These are phyloP conservation scores for Phallus indusiatus DNA, from an alignment of 768 basidiomycete genomes.

Conservation along the genomic window DNA sequence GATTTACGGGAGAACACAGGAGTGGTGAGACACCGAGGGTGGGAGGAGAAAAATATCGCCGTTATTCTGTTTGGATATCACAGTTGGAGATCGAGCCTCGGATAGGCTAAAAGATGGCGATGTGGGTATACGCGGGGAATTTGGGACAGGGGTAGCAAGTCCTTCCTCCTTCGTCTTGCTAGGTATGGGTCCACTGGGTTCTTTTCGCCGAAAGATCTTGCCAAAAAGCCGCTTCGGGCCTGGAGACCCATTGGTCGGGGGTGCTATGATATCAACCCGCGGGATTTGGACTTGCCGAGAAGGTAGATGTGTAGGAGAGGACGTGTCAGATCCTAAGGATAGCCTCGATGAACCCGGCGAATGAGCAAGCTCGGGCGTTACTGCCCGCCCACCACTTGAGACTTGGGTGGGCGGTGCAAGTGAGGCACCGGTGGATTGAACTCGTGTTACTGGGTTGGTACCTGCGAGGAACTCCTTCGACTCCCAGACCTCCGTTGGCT, in stretches of 20 bases:
- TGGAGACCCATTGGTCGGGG: slow-evolving; percentile 21
- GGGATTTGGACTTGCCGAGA: slow-evolving; percentile 16
- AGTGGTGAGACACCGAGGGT: slow-evolving; percentile 65
- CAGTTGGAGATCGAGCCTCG: background rate
- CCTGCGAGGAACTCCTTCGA: slow-evolving; percentile 16
- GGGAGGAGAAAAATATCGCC: slow-evolving; percentile 26
- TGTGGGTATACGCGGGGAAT: slow-evolving; percentile 4
- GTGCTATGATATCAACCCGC: slow-evolving; percentile 2
- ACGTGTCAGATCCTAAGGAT: slow-evolving; percentile 20
- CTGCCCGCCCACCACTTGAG: background rate
- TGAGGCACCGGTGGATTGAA: background rate
- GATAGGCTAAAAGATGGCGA: slow-evolving; percentile 9
- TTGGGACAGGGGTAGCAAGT: slow-evolving; percentile 13
- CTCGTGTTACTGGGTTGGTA: slow-evolving; percentile 9
- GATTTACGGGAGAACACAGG: slow-evolving; percentile 39
- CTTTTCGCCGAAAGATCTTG: slow-evolving; percentile 60
- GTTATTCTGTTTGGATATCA: background rate
- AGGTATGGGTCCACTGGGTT: slow-evolving; percentile 1
- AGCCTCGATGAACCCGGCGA: slow-evolving; percentile 26
- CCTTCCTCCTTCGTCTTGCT: background rate
- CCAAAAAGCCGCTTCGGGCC: slow-evolving; percentile 56
- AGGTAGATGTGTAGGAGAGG: background rate
- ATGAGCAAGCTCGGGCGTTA: slow-evolving; percentile 9
- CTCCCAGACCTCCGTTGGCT: slow-evolving; percentile 70
- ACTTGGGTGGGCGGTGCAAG: background rate